Percentiles rank a stretch among this genome's conserved stretches.
Evolutionary conservation across 257 asterid species (phyloP).

Genomic region (Cynanchum wilfordii): DNA sequence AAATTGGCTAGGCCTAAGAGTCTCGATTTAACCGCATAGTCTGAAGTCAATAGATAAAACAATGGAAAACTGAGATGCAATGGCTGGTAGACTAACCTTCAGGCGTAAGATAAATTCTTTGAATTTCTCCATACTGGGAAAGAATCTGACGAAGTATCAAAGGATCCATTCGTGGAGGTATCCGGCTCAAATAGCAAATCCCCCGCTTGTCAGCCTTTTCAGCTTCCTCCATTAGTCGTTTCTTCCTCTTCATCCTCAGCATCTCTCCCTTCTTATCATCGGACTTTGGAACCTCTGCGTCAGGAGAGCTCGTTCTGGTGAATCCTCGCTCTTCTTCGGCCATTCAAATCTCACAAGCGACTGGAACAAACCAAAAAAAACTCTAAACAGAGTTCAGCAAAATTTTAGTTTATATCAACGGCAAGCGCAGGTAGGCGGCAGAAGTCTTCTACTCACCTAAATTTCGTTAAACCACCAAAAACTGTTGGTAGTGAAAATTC

Average conservation of each 20-base stretch:
- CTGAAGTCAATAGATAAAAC: neutral
- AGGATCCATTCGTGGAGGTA: conserved; percentile 90
- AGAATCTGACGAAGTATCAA: conserved; percentile 63
- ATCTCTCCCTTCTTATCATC: conserved; percentile 23
- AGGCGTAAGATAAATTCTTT: conserved; percentile 72
- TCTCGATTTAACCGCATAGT: no score
- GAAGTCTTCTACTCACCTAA: neutral
- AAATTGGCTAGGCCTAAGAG: no score
- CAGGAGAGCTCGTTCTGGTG: conserved; percentile 14
- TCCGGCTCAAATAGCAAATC: conserved; percentile 76
- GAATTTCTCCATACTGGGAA: conserved; percentile 69
- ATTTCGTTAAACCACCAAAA: neutral
- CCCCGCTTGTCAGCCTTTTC: conserved; percentile 59
- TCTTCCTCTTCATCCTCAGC: conserved; percentile 45
- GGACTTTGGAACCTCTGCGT: conserved; percentile 22
- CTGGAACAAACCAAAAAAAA: neutral
- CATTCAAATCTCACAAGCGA: conserved; percentile 24
- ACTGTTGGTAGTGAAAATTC: neutral
- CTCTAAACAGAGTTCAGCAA: neutral
- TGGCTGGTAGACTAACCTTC: conserved; percentile 42
- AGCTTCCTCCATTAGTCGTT: conserved; percentile 37
- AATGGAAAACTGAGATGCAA: neutral
- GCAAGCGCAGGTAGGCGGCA: neutral
- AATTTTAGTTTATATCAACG: neutral
- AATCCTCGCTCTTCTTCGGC: conserved; percentile 40